Percentiles rank a stretch among this genome's conserved stretches.
phyloP scores from a whole-genome alignment of 108 stramenopile species.

The Skeletonema menzelii region DNA sequence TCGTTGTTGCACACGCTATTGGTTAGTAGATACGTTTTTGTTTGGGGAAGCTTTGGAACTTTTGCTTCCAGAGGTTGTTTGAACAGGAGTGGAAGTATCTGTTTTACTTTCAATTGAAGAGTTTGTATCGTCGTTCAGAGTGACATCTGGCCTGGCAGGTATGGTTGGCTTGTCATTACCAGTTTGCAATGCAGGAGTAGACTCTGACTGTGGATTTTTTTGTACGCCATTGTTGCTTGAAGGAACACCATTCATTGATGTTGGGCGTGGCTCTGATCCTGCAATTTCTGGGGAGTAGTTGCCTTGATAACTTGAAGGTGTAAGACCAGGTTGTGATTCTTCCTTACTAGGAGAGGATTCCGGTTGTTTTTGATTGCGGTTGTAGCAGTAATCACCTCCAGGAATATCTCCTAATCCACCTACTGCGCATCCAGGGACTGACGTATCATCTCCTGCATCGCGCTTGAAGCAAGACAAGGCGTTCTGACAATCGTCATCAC shows the following conservation, averaged over 20 bases:
- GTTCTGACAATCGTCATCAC: constrained; percentile 27
- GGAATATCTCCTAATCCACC: constrained; percentile 43
- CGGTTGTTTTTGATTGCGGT: neutral
- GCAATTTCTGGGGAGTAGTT: neutral
- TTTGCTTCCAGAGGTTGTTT: neutral
- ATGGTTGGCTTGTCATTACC: neutral
- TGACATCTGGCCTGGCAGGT: neutral
- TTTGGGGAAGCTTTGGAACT: neutral
- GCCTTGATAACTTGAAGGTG: too few relatives aligned
- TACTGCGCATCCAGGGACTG: constrained; percentile 33
- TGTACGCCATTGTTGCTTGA: neutral
- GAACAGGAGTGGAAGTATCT: neutral
- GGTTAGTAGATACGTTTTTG: neutral
- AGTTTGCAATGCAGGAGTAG: neutral
- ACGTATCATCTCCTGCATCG: constrained; percentile 9
- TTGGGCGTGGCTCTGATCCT: neutral
- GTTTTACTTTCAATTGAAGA: neutral
- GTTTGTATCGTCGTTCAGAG: neutral
- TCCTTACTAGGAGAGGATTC: neutral
- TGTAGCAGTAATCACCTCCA: constrained; percentile 43
- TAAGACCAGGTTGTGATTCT: too few relatives aligned
- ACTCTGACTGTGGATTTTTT: neutral
- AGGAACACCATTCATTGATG: neutral
- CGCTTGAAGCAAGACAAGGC: constrained; percentile 22
- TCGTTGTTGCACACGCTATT: neutral